These are phyloP conservation scores for Arabidopsis thaliana DNA, from an alignment of 345 rosid genomes.

Conservation along the genomic window DNA sequence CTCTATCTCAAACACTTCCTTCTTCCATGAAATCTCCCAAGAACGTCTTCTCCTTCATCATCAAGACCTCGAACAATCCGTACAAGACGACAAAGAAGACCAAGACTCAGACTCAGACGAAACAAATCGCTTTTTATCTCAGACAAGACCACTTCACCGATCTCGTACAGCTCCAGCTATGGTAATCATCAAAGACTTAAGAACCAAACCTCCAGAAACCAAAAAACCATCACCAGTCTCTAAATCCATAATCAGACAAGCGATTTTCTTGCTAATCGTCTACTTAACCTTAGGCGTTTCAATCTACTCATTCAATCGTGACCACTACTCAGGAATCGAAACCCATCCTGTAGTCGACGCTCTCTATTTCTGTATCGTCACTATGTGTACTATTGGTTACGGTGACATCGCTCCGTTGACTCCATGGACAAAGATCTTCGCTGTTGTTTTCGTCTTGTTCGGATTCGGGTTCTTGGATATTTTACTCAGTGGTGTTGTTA, in stretches of 20 bases:
- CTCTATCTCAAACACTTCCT: conserved; percentile 50
- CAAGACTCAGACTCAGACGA: conserved; percentile 3
- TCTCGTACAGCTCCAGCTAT: conserved; percentile 87
- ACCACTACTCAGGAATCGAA: conserved; percentile 69
- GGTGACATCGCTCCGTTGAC: conserved; percentile 79
- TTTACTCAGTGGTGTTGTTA: conserved; percentile 68
- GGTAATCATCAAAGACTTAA: conserved; percentile 58
- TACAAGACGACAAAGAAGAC: background rate
- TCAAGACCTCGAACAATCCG: conserved; percentile 38
- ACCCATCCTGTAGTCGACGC: conserved; percentile 88
- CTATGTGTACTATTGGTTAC: conserved; percentile 84
- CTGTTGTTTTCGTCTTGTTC: conserved; percentile 69
- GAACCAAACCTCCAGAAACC: conserved; percentile 40
- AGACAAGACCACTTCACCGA: conserved; percentile 62
- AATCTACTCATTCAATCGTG: conserved; percentile 63
- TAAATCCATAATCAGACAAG: conserved; percentile 59
- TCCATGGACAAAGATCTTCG: conserved; percentile 65
- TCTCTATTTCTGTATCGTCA: conserved; percentile 78
- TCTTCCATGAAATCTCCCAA: conserved; percentile 50
- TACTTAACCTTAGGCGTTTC: conserved; percentile 66
- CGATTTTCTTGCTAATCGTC: conserved; percentile 53
- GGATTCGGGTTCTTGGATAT: conserved; percentile 78
- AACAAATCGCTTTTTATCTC: conserved; percentile 6
- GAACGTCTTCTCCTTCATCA: conserved; percentile 9
- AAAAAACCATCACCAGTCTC: conserved; percentile 56